Evolutionary conservation across 2,329 filamentous ascomycete genomes (phyloP), one percentile per base, ranked within the genome.

Genomic region (Fusarium sp.): DNA sequence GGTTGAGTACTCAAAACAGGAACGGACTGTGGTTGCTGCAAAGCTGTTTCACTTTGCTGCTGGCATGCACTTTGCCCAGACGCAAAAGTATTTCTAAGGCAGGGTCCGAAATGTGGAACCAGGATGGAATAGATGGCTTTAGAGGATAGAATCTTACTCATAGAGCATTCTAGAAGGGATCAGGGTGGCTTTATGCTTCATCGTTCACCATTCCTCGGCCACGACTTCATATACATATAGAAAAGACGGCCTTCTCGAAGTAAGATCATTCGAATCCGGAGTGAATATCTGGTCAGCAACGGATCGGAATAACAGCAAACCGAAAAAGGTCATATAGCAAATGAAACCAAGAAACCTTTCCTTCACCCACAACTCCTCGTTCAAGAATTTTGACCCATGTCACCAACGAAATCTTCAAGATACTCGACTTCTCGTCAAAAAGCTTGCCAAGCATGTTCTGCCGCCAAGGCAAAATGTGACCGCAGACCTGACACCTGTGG

Each of bases 401-500:
- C 66, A 38, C 66, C 63, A 24, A 47, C 67, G n/a, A 74, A 59
- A 52, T 27, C 45, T 6, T 60, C 66, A 9, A 67, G 72, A 64
- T 85, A 85, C 69, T 73, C 82, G 20, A 77, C 75, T 13, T 82
- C 83, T 2, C 80, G 83, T 13, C 83, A 84, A 67, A 85, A 84
- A 62, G 81, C 81, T 40, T 86, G 84, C 63, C 79, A 79, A 14
- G 69, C 76, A 10, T 85, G 84, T 47, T 82, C 80, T 2, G 40
- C 64, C 16, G 80, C 83, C 58, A 85, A 85, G 69, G 80, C 79
- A 29, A 85, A 80, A 78, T 85, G 84, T 69, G 81, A 85, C 73
- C 82, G 82, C 56, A 79, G 75, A 54, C 38, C 69, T 11, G 76
- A 66, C 9, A 37, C 74, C 9, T 85, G 84, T 57, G 72, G 76